phyloP scores from a whole-genome alignment of 371 early-diverging fungal genomes.

The Mucor saturninus region DNA sequence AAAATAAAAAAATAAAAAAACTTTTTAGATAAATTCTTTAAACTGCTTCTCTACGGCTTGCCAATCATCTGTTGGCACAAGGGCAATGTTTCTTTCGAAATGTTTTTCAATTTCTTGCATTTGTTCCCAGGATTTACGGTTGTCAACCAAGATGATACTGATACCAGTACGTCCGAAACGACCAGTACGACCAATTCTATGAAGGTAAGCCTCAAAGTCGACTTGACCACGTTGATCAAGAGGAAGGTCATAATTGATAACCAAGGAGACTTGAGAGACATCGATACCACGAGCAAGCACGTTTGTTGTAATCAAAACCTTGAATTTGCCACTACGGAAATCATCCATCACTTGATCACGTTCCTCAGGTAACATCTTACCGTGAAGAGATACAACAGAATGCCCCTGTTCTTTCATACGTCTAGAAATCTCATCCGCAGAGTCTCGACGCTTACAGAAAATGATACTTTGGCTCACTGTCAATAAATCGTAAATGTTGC shows the following conservation, averaged over 20 bases:
- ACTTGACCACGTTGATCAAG: slow-evolving; percentile 59
- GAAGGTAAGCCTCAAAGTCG: slow-evolving; percentile 94
- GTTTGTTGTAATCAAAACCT: slow-evolving; percentile 96
- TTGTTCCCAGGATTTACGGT: slow-evolving; percentile 63
- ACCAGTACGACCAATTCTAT: slow-evolving; percentile 98
- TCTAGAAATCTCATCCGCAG: slow-evolving; percentile 78
- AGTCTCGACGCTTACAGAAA: slow-evolving; percentile 85
- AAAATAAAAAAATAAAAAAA: background rate
- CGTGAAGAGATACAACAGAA: slow-evolving; percentile 84
- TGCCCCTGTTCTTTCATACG: slow-evolving; percentile 86
- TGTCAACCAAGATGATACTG: slow-evolving; percentile 93
- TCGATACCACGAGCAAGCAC: slow-evolving; percentile 98
- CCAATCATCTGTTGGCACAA: slow-evolving; percentile 77
- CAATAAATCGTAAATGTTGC: slow-evolving; percentile 86
- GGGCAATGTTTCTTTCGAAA: slow-evolving; percentile 73
- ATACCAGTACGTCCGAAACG: slow-evolving; percentile 96
- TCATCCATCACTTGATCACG: slow-evolving; percentile 91
- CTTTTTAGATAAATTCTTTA: slow-evolving; percentile 80
- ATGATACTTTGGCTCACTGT: slow-evolving; percentile 98
- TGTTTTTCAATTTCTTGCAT: slow-evolving; percentile 79
- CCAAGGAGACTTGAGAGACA: slow-evolving; percentile 59
- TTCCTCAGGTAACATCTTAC: slow-evolving; percentile 73
- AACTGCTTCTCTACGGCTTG: slow-evolving; percentile 75
- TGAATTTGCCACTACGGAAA: slow-evolving; percentile 88
- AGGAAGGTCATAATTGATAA: slow-evolving; percentile 42